Evolutionary conservation across 192 early-diverging fungal species (phyloP).

Genomic region (Anaeromyces robustus): DNA sequence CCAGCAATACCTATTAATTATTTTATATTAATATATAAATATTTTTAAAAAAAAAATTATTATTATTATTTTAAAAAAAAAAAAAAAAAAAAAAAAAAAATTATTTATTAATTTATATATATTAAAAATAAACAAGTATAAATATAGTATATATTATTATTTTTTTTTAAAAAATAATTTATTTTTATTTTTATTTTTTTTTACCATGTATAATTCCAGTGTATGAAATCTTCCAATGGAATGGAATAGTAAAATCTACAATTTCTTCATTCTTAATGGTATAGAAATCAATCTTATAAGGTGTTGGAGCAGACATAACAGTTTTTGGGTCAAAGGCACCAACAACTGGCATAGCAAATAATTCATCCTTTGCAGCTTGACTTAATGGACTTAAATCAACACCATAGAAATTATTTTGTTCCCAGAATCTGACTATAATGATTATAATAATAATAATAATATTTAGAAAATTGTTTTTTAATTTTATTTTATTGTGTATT

Average conservation of each 20-base stretch:
- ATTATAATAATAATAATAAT: background rate
- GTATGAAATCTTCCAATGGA: constrained; percentile 62
- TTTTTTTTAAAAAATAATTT: too few relatives aligned
- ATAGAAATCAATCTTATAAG: constrained; percentile 63
- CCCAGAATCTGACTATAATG: constrained; percentile 39
- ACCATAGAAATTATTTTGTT: constrained; percentile 77
- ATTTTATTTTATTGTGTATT: too few relatives aligned
- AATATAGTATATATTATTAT: too few relatives aligned
- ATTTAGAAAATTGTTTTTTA: too few relatives aligned
- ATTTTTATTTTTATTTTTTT: too few relatives aligned
- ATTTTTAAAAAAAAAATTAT: too few relatives aligned
- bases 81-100: too few relatives aligned
- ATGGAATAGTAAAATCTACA: constrained; percentile 69
- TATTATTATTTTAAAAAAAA: too few relatives aligned
- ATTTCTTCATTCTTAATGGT: constrained; percentile 63
- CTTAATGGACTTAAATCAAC: constrained; percentile 79
- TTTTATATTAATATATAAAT: constrained; percentile 1
- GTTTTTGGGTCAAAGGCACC: constrained; percentile 78
- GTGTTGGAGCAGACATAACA: constrained; percentile 48
- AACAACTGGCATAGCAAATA: constrained; percentile 60
- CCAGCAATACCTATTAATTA: constrained; percentile 86
- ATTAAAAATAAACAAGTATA: too few relatives aligned
- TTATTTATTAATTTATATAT: too few relatives aligned
- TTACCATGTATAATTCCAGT: constrained; percentile 43
- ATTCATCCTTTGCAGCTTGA: constrained; percentile 70